Conservation (phyloP, 106 monocot genomes). For the Chionographis japonica region DNA sequence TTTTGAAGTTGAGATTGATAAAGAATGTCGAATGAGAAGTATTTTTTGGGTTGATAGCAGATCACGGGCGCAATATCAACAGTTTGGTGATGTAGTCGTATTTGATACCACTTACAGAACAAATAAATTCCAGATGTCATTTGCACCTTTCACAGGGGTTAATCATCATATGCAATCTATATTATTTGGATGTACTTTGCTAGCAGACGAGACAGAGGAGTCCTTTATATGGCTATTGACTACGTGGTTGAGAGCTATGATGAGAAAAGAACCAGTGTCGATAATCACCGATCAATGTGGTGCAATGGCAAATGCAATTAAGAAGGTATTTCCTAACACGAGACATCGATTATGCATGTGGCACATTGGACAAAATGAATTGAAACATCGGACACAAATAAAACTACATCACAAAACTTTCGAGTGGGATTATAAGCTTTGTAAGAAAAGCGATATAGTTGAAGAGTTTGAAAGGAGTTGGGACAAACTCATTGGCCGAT, state of each 20-base stretch:
- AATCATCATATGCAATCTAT: not conserved
- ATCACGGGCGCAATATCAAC: too few species aligned
- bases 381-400: not conserved
- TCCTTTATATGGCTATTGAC: not conserved
- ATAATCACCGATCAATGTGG: not conserved
- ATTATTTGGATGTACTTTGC: not conserved
- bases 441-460: not conserved
- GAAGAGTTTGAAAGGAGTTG: not conserved
- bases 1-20: too few species aligned
- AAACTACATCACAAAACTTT: not conserved
- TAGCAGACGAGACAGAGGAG: not conserved
- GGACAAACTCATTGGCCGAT: not conserved
- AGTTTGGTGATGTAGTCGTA: too few species aligned
- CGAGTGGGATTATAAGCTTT: not conserved
- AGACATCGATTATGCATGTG: not conserved
- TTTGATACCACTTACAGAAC: not conserved
- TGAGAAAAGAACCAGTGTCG: not conserved
- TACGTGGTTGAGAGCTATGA: not conserved
- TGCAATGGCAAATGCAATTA: not conserved
- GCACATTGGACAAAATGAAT: not conserved
- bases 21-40: too few species aligned
- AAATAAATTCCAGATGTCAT: constrained; percentile 1
- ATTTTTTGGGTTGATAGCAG: too few species aligned
- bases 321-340: not conserved
- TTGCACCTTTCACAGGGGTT: constrained; percentile 3